Percentiles rank a stretch among this genome's conserved stretches.
Evolutionary conservation across 768 basidiomycete genomes (phyloP).

Genomic region (Kwoniella newhampshirensis): DNA sequence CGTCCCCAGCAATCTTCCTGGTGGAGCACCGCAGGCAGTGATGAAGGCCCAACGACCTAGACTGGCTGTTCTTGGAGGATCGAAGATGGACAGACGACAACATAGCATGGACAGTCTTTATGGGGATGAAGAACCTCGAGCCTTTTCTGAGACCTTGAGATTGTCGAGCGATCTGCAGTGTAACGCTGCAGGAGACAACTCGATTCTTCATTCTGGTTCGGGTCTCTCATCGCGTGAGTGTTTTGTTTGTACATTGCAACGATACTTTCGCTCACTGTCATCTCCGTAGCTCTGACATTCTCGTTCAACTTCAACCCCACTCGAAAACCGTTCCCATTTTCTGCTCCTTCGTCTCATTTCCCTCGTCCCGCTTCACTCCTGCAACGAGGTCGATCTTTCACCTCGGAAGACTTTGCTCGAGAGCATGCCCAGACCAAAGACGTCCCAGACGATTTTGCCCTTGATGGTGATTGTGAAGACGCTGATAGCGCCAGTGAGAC

Average conservation of each 20-base stretch:
- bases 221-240: constrained; percentile 37
- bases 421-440: constrained; percentile 12
- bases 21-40: not conserved
- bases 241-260: no score
- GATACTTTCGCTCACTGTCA: not conserved
- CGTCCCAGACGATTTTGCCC: constrained; percentile 6
- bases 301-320: constrained; percentile 25
- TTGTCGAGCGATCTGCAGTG: constrained; percentile 30
- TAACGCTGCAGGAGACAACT: constrained; percentile 15
- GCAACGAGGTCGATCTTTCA: constrained; percentile 47
- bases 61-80: constrained; percentile 24
- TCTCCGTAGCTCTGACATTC: constrained; percentile 21
- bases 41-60: constrained; percentile 18
- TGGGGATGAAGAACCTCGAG: constrained; percentile 20
- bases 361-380: constrained; percentile 36
- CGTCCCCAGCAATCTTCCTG: constrained; percentile 8
- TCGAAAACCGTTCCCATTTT: constrained; percentile 21
- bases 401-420: constrained; percentile 44
- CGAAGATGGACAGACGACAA: constrained; percentile 31
- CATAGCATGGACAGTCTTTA: constrained; percentile 30
- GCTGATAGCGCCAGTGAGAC: not conserved
- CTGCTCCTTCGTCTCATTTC: constrained; percentile 9
- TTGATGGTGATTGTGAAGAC: constrained; percentile 18
- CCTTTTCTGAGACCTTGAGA: constrained; percentile 30
- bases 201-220: constrained; percentile 22